Evolutionary conservation across 1,284 basidiomycete genomes (phyloP).

Genomic region (Apiotrichum porosum): DNA sequence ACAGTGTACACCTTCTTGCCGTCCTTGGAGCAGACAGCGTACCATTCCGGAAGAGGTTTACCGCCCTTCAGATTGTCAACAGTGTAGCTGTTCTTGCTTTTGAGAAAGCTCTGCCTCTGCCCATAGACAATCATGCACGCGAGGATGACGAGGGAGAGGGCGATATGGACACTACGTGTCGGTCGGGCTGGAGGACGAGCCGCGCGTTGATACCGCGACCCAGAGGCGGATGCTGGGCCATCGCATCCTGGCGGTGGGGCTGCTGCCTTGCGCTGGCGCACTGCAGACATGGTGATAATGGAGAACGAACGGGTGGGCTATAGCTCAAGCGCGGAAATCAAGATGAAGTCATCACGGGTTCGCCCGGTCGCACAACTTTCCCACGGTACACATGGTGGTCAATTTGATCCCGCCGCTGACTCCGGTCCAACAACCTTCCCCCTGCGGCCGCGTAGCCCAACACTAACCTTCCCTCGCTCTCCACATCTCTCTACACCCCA

Average conservation of each 20-base stretch:
- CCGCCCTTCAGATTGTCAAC: slow-evolving; percentile 1
- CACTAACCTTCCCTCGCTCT: no score
- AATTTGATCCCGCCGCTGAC: not conserved
- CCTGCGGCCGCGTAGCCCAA: no score
- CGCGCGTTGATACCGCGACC: slow-evolving; percentile 3
- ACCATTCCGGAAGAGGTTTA: slow-evolving; percentile 24
- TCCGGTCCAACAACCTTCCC: not conserved
- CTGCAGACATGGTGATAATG: slow-evolving; percentile 1
- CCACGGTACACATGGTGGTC: not conserved
- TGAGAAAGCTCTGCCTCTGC: slow-evolving; percentile 13
- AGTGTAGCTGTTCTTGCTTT: slow-evolving; percentile 3
- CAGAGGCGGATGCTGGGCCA: not conserved
- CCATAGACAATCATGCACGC: slow-evolving; percentile 35
- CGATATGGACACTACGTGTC: slow-evolving; percentile 31
- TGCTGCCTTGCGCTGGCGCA: slow-evolving; percentile 9
- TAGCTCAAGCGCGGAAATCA: no score
- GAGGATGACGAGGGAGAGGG: slow-evolving; percentile 35
- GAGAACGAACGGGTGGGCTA: no score
- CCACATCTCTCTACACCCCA: not conserved
- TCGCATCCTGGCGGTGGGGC: no score
- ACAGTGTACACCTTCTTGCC: slow-evolving; percentile 35
- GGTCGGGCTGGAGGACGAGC: slow-evolving; percentile 8
- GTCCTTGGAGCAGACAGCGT: slow-evolving; percentile 36
- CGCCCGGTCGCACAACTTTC: not conserved
- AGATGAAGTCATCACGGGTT: no score